Percentiles rank a stretch among this genome's conserved stretches.
Conservation (phyloP, 306 rosid genomes). For the Ormosia semicastrata region DNA sequence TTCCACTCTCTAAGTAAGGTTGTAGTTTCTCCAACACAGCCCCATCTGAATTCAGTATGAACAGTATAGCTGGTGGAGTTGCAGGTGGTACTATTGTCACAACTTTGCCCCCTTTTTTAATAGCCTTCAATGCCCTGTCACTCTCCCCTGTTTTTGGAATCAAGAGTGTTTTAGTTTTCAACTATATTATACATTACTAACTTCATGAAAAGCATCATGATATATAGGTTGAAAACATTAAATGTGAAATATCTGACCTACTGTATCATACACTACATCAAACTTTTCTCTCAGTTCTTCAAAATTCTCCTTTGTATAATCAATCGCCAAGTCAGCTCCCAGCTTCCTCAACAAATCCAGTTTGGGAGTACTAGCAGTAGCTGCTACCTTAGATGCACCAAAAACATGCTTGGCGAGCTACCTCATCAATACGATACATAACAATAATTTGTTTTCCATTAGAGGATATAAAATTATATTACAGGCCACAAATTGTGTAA, state of each 20-base stretch:
- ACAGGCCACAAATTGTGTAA: background rate
- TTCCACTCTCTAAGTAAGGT: slow-evolving; percentile 57
- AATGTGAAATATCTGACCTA: too few species aligned
- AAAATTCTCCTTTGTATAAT: slow-evolving; percentile 53
- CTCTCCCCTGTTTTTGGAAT: slow-evolving; percentile 34
- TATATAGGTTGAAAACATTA: too few species aligned
- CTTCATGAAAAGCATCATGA: too few species aligned
- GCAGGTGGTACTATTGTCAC: slow-evolving; percentile 34
- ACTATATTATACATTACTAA: too few species aligned
- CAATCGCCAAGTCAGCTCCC: slow-evolving; percentile 63
- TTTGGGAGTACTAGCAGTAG: slow-evolving; percentile 57
- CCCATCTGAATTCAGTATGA: slow-evolving; percentile 36
- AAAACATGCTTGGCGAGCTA: slow-evolving; percentile 67
- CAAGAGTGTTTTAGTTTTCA: background rate
- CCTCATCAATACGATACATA: background rate
- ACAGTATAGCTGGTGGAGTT: slow-evolving; percentile 18
- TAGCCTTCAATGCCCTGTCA: slow-evolving; percentile 46
- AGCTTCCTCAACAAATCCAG: slow-evolving; percentile 47
- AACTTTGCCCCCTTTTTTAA: slow-evolving; percentile 56
- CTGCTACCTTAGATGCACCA: slow-evolving; percentile 61
- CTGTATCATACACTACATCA: slow-evolving; percentile 56
- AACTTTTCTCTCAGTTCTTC: slow-evolving; percentile 58
- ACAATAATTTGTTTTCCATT: background rate
- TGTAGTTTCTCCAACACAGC: slow-evolving; percentile 46
- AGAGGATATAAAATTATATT: background rate